Conservation (phyloP, 169 alveolate genomes). For the Eimeria praecox region DNA sequence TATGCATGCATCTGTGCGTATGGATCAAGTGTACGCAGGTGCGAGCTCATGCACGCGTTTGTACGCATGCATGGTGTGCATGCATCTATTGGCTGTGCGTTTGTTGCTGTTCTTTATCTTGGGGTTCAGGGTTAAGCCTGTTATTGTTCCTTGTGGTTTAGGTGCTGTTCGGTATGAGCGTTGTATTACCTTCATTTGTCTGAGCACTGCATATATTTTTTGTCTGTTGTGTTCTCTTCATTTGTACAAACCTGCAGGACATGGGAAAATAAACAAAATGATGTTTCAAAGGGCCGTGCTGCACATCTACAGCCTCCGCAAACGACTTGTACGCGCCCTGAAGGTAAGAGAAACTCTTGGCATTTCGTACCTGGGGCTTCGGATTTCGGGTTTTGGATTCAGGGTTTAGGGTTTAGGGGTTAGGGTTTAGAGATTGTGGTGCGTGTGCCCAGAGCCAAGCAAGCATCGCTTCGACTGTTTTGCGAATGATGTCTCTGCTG, state of each 20-base stretch:
- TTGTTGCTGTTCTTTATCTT: background rate
- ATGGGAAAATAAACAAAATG: conserved; percentile 56
- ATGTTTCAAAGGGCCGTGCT: conserved; percentile 77
- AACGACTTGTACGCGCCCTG: conserved; percentile 52
- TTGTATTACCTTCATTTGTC: background rate
- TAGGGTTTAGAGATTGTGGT: background rate
- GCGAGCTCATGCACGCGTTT: background rate
- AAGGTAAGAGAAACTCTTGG: conserved; percentile 26
- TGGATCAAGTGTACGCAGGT: background rate
- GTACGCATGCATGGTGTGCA: background rate
- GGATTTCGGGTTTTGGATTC: background rate
- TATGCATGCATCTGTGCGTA: background rate
- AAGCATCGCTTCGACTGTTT: conserved; percentile 70
- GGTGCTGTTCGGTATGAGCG: too few relatives aligned
- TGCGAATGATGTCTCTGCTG: conserved; percentile 66
- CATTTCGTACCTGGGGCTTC: background rate
- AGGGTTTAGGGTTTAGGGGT: background rate
- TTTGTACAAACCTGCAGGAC: conserved; percentile 21
- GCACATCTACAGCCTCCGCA: conserved; percentile 53
- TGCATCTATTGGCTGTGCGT: too few relatives aligned
- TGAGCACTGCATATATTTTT: too few relatives aligned
- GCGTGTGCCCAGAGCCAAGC: conserved; percentile 73
- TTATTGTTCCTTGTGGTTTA: too few relatives aligned
- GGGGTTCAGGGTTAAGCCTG: too few relatives aligned
- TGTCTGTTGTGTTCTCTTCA: too few relatives aligned